phyloP scores from a whole-genome alignment of 2,329 filamentous ascomycete species.

The Colletotrichum sp. region DNA sequence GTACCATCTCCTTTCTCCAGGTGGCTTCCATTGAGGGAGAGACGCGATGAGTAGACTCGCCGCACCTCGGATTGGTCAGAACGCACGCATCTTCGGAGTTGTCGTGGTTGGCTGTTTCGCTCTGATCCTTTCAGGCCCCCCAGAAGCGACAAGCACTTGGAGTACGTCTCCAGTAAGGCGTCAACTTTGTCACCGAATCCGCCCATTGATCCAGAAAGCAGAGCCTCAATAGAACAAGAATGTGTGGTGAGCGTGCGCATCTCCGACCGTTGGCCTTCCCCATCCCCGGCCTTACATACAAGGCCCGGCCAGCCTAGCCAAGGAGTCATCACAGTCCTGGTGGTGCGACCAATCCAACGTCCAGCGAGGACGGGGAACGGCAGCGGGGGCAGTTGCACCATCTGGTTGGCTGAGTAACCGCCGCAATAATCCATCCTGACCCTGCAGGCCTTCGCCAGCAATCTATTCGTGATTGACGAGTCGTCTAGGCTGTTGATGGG shows the following conservation, averaged over 20 bases:
- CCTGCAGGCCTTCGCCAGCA: background rate
- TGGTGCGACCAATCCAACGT: background rate
- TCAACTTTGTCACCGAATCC: conserved; percentile 48
- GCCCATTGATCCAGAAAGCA: conserved; percentile 29
- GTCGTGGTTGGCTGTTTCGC: conserved; percentile 18
- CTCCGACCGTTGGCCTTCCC: background rate
- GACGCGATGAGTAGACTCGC: conserved; percentile 44
- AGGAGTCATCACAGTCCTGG: background rate
- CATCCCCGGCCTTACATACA: background rate
- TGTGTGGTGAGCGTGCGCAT: background rate
- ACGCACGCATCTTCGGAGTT: conserved; percentile 40
- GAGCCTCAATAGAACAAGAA: background rate
- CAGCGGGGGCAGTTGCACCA: background rate
- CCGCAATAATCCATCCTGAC: background rate
- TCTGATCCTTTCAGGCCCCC: conserved; percentile 34
- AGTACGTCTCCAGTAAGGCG: conserved; percentile 52
- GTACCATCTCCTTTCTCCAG: conserved; percentile 55
- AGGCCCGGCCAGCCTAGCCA: background rate
- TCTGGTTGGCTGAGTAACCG: conserved; percentile 10
- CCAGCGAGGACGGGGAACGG: background rate
- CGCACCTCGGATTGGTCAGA: conserved; percentile 46
- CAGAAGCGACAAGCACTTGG: conserved; percentile 48
- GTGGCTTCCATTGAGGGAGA: conserved; percentile 43
- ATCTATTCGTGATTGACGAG: background rate
- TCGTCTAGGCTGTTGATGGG: background rate